Conservation (phyloP, 495 filamentous ascomycete genomes). For the Aspergillus bridgeri region DNA sequence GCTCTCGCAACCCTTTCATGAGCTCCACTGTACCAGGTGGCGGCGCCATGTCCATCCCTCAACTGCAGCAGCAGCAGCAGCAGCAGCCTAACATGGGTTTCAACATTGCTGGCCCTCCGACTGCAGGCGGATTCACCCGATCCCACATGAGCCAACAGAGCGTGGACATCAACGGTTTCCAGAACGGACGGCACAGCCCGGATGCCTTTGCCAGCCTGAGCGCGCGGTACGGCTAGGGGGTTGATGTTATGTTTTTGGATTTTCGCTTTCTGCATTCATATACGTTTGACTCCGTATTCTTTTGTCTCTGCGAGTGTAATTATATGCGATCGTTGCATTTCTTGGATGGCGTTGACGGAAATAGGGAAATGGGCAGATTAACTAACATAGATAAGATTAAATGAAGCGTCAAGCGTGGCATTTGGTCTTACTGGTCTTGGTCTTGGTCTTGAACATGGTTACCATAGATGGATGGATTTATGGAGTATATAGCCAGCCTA, state of each 20-base stretch:
- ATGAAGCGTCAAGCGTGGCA: not conserved
- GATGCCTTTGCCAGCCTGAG: constrained; percentile 97
- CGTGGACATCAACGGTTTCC: constrained; percentile 72
- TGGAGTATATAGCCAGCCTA: not conserved
- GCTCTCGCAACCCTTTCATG: constrained; percentile 43
- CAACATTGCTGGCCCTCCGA: constrained; percentile 2
- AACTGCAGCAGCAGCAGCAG: constrained; percentile 12
- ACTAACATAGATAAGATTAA: not conserved
- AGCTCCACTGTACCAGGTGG: constrained; percentile 21
- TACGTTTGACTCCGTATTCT: not conserved
- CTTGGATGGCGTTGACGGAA: not conserved
- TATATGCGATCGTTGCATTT: not conserved
- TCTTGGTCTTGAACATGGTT: not conserved
- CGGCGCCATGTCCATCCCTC: not conserved
- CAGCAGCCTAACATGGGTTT: not conserved
- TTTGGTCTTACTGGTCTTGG: not conserved
- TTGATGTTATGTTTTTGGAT: not conserved
- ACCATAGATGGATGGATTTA: not conserved
- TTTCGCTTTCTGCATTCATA: not conserved
- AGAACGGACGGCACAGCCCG: constrained; percentile 82
- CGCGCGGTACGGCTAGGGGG: constrained; percentile 43
- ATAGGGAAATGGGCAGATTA: not conserved
- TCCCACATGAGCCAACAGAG: constrained; percentile 85
- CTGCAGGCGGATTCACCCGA: constrained; percentile 20
- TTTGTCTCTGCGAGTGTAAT: not conserved